Evolutionary conservation across 768 basidiomycete genomes (phyloP), one percentile per base, ranked within the genome.

Genomic region (Roridomyces roridus): DNA sequence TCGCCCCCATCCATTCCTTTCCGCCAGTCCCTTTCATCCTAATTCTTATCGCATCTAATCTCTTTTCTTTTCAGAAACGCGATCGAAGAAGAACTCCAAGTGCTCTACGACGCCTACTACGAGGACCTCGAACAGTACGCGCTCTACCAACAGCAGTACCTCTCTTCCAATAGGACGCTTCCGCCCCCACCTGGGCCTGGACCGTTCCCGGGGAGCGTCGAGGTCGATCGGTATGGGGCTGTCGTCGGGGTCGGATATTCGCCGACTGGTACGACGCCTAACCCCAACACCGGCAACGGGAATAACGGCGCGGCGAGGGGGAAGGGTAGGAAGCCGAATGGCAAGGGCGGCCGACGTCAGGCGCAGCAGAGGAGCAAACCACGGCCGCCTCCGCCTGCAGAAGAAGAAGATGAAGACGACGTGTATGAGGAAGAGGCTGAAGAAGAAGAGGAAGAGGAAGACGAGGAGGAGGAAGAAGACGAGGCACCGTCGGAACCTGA

Each of bases 81-180:
- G 62, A 98, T 99, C 81, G 97, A 99, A 82, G 93, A 96, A 80
- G 97, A 99, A 83, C 91, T 99, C 76, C 94, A 98, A 83, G 93
- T 95, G 80, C 89, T 98, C 79, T 99, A 99, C 86, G 96, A 98
- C 85, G 95, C 96, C 81, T 99, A 98, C 85, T 98, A 98, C 87
- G 94, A 97, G 75, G 96, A 98, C 84, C 89, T 99, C 82, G 94
- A 97, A 84, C 89, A 91, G 80, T 98, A 98, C 86, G 97, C 96
- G 76, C 91, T 93, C 78, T 91, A 92, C 80, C 94, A 96, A 84
- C 92, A 94, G 85, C 92, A 88, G 77, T 95, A 94, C 80, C 91
- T 93, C 67, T 86, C 87, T 67, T 94, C 92, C 63, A 91, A 92
- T 68, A 91, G 94, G 60, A 91, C 88, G 36, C 82, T 95, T 67